phyloP scores from a whole-genome alignment of 345 rosid genomes.

The Sonneratia caseolaris region DNA sequence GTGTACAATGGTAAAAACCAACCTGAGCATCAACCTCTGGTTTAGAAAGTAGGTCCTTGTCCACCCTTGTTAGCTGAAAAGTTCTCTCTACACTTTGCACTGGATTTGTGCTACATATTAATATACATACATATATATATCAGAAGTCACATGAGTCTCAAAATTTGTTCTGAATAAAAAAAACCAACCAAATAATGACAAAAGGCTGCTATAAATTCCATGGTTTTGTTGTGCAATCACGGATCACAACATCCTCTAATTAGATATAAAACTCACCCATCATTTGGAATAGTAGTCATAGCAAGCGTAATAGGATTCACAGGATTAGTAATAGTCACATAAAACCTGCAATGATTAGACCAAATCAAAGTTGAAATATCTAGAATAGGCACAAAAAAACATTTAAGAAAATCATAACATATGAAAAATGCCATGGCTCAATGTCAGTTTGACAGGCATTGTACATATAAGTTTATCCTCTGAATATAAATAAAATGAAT shows the following conservation, averaged over 20 bases:
- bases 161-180: not conserved
- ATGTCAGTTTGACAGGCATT: too few species aligned
- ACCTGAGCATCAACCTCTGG: constrained; percentile 83
- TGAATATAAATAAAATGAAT: too few species aligned
- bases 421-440: too few species aligned
- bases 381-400: too few species aligned
- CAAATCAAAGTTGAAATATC: too few species aligned
- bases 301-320: too few species aligned
- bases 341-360: too few species aligned
- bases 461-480: too few species aligned
- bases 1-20: constrained; percentile 10
- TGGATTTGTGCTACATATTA: constrained; percentile 53
- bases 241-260: not conserved
- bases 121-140: not conserved
- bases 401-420: too few species aligned
- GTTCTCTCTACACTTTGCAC: constrained; percentile 57
- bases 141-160: not conserved
- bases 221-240: not conserved
- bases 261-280: not conserved
- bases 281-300: too few species aligned
- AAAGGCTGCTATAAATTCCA: not conserved
- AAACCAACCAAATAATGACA: not conserved
- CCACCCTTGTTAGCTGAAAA: constrained; percentile 61
- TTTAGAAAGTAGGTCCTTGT: constrained; percentile 58
- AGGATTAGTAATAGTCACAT: too few species aligned